phyloP scores from a whole-genome alignment of 768 basidiomycete species.

The Stropharia rugosoannulata region DNA sequence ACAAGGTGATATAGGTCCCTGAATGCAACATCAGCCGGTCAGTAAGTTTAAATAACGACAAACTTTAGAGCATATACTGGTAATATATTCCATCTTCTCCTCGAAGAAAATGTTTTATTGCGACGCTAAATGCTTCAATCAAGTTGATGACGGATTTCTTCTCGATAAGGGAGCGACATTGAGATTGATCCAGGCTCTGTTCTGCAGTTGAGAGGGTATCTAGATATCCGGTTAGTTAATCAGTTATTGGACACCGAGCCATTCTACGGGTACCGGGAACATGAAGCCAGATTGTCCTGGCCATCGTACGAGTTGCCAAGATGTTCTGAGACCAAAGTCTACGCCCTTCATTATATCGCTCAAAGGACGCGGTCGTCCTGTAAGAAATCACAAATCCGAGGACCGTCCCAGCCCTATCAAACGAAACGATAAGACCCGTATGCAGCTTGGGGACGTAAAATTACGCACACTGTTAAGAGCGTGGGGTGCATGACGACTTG shows the following conservation, averaged over 20 bases:
- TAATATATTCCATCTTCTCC: constrained; percentile 55
- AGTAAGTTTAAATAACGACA: not conserved
- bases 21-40: not conserved
- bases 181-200: constrained; percentile 28
- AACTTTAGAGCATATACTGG: constrained; percentile 24
- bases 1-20: constrained; percentile 68
- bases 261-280: constrained; percentile 45
- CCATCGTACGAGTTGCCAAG: constrained; percentile 52
- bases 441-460: not conserved
- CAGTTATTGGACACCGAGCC: not conserved
- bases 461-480: constrained; percentile 65
- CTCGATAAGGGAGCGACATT: constrained; percentile 53
- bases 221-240: constrained; percentile 6
- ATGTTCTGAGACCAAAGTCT: constrained; percentile 70
- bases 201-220: constrained; percentile 20
- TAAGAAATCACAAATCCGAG: constrained; percentile 76
- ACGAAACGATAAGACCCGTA: not conserved
- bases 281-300: constrained; percentile 69
- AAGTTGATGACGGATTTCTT: constrained; percentile 71
- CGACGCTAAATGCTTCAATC: constrained; percentile 61
- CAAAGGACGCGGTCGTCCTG: constrained; percentile 70
- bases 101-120: constrained; percentile 70
- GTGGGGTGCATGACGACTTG: constrained; percentile 44
- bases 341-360: constrained; percentile 76
- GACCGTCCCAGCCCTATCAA: constrained; percentile 53